Conservation (phyloP, 2,329 filamentous ascomycete genomes). For the Calonectria hongkongensis region DNA sequence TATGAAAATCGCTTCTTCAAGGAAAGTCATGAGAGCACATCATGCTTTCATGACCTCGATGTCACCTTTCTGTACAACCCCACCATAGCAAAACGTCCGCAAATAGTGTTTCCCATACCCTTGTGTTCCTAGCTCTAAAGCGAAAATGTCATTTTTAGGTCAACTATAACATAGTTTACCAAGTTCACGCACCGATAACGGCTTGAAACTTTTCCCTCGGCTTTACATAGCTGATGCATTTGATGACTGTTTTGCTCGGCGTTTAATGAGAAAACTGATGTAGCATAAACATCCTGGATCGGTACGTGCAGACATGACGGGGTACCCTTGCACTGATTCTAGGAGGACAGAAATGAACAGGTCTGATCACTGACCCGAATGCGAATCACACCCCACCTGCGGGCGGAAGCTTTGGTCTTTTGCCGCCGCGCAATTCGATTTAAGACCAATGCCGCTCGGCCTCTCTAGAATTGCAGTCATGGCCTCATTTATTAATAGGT, state of each 20-base stretch:
- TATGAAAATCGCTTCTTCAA: too few relatives aligned
- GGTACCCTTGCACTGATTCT: neutral
- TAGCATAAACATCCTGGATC: neutral
- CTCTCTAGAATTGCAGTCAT: neutral
- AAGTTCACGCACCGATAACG: neutral
- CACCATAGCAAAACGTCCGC: too few relatives aligned
- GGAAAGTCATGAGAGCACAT: too few relatives aligned
- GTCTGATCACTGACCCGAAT: conserved; percentile 1
- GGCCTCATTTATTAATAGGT: neutral
- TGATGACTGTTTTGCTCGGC: neutral
- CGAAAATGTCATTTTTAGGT: too few relatives aligned
- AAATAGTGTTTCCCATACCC: too few relatives aligned
- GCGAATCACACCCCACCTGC: neutral
- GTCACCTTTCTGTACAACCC: too few relatives aligned
- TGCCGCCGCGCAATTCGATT: neutral
- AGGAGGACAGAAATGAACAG: neutral
- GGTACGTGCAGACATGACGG: neutral
- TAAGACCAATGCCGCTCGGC: neutral
- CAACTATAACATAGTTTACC: too few relatives aligned
- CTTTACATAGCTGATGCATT: too few relatives aligned
- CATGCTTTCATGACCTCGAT: too few relatives aligned
- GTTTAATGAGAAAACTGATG: neutral
- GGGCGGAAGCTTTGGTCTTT: neutral
- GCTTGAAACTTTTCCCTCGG: too few relatives aligned
- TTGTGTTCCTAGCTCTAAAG: too few relatives aligned